Base-by-base conservation (phyloP, 306 rosid species). In the Vigna radiata region DNA sequence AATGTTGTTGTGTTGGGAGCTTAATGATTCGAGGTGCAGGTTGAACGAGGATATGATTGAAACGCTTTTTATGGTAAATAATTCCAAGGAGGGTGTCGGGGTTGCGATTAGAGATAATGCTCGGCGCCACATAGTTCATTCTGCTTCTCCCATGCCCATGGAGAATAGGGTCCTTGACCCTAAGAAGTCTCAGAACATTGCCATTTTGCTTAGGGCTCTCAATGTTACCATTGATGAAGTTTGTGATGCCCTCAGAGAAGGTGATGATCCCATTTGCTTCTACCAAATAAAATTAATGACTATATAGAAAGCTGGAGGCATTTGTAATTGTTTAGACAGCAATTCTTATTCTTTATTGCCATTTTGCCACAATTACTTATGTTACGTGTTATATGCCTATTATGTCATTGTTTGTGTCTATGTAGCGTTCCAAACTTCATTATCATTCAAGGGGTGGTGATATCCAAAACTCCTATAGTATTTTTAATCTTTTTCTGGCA, bases 41-140 rank as follows among this genome's bases (percentile, higher is more conserved):
- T 89, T 94, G 89, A 90, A 94, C 61, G 97, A 94, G 82, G 98
- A 91, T 68, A 94, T 94, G 98, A 94, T 91, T 23, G 96, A 94
- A 84, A 85, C 95, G 9, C 83, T 94, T 71, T 94, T 94, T 55
- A 64, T 94, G 85, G 91, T 83, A 37, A 94, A 91, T 72, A 85
- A 87, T 74, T 79, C 88, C 6, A 82, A 77, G 81, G 86, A 71
- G 11, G 84, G 77, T 72, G 71, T 84, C 1, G 73, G 77, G 46
- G 75, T 83, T 67, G 85, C 85, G 62, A 61, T 64, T 62, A 86
- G 82, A 72, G 94, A 94, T 29, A 73, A 86, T 41, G 85, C 85
- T 37, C 87, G 89, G 21, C 90, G 86, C 43, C 59, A 80, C 19
- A 15, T 18, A 4, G 79, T 80, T 73, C 70, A 85, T 80, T 84